Conservation (phyloP, 345 rosid genomes). For the Turritis glabra region DNA sequence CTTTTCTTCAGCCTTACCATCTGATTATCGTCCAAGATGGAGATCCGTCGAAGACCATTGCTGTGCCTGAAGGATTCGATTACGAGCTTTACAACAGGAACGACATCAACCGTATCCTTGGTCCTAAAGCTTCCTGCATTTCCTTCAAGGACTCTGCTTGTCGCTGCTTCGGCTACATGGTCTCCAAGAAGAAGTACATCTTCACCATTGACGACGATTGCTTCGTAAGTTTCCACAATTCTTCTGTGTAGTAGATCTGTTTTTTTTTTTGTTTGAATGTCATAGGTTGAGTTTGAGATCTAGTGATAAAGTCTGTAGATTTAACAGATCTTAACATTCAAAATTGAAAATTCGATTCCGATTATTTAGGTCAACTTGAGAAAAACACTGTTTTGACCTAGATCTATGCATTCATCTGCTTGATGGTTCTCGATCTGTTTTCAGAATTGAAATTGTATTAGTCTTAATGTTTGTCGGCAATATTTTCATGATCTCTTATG, state of each 20-base stretch:
- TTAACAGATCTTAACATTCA: constrained; percentile 15
- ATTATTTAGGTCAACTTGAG: not conserved
- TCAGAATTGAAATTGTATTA: not conserved
- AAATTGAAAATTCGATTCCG: not conserved
- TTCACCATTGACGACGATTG: constrained; percentile 97
- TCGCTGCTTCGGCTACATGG: constrained; percentile 97
- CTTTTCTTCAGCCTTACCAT: constrained; percentile 92
- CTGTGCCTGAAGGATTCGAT: constrained; percentile 90
- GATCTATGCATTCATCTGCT: constrained; percentile 25
- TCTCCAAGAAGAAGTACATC: constrained; percentile 97
- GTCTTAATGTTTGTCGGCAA: not conserved
- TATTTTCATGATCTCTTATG: constrained; percentile 6
- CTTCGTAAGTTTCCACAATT: constrained; percentile 60
- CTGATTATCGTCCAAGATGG: constrained; percentile 96
- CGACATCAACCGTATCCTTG: constrained; percentile 82
- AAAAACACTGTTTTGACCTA: constrained; percentile 12
- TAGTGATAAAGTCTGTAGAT: not conserved
- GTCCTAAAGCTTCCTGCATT: constrained; percentile 95
- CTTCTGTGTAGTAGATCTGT: constrained; percentile 19
- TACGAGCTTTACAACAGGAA: constrained; percentile 93
- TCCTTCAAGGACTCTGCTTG: constrained; percentile 99
- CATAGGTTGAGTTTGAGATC: not conserved
- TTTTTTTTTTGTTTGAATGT: not conserved
- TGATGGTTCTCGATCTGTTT: constrained; percentile 24
- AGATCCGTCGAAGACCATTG: constrained; percentile 79